Percentiles rank a stretch among this genome's conserved stretches.
phyloP scores from a whole-genome alignment of 2,329 filamentous ascomycete genomes.

The Fusarium proliferatum region DNA sequence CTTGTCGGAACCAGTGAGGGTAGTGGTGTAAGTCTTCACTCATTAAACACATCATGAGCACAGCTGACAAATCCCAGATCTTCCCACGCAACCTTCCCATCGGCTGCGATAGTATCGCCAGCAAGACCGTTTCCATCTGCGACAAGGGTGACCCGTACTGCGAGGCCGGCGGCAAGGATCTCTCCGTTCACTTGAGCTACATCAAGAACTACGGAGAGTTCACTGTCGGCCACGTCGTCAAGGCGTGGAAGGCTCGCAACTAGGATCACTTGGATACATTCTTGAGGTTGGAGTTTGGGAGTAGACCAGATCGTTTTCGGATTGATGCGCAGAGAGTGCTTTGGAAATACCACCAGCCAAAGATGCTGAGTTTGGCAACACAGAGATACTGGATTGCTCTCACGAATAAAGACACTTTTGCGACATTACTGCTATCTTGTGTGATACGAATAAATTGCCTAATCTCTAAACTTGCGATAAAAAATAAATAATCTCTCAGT shows the following conservation, averaged over 20 bases:
- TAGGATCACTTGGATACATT: not conserved
- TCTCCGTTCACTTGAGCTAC: constrained; percentile 30
- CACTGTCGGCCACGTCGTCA: constrained; percentile 46
- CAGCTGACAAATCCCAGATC: constrained; percentile 16
- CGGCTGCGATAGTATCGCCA: constrained; percentile 14
- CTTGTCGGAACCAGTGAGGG: constrained; percentile 23
- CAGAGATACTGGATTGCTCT: not conserved
- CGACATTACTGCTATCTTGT: no score
- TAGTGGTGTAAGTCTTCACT: constrained; percentile 19
- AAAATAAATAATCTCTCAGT: not conserved
- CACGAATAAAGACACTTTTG: not conserved
- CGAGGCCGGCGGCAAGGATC: constrained; percentile 22
- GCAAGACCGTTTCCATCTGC: constrained; percentile 32
- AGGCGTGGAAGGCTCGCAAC: constrained; percentile 15
- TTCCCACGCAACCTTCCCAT: constrained; percentile 18
- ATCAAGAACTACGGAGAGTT: constrained; percentile 36
- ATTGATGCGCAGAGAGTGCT: not conserved
- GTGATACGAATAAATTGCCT: not conserved
- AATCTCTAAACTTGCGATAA: not conserved
- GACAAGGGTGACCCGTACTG: constrained; percentile 33
- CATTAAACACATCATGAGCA: accelerated
- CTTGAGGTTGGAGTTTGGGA: not conserved
- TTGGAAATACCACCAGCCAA: not conserved
- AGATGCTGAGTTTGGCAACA: not conserved
- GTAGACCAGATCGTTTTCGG: not conserved